Base-by-base conservation (phyloP, 306 rosid species). In the Corylus americana region DNA sequence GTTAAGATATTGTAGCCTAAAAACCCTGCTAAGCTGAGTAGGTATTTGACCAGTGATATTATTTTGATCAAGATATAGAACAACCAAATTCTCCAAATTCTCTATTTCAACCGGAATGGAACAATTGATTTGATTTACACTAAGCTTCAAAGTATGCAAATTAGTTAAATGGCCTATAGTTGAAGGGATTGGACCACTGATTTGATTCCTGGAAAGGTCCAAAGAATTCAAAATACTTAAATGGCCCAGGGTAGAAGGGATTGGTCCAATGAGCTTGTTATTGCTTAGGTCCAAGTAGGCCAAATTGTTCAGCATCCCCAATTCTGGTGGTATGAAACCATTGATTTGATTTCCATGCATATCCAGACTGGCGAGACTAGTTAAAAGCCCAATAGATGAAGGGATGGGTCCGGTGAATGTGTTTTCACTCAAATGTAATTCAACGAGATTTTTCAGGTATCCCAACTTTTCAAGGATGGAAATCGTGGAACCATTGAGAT, bases 141-240 rank as follows among this genome's bases (percentile, higher is more conserved):
- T 13, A 25, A 61, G 37, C 18, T 0, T 8, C 68, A 67, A 14
- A 1, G 0, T 0, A 0, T 0, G 0, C 11, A 67, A 37, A 3
- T 7, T 0, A 14, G 11, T 35, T 12, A 17, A 67, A 39, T 3
- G 0, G 6, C 49, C 14, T 10, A 67, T 29, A 5, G 20, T 22
- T 4, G 20, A 31, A 67, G 71, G 71, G 0, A 37, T 67, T 67
- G 18, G 47, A 35, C 71, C 50, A 0, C 4, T 13, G 12, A 67
- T 37, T 17, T 42, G 50, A 13, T 55, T 12, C 11, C 3, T 31
- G 35, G 35, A 31, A 11, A 31, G 2, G 35, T 22, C 25, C 25
- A 39, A 39, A 39, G 0, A 4, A 39, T 39, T 4, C 44, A 39
- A 39, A 39, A 3, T 16, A 2, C 20, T 14, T 18, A 54, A 7